Base-by-base conservation (phyloP, 768 basidiomycete species). In the Serendipita indica region DNA sequence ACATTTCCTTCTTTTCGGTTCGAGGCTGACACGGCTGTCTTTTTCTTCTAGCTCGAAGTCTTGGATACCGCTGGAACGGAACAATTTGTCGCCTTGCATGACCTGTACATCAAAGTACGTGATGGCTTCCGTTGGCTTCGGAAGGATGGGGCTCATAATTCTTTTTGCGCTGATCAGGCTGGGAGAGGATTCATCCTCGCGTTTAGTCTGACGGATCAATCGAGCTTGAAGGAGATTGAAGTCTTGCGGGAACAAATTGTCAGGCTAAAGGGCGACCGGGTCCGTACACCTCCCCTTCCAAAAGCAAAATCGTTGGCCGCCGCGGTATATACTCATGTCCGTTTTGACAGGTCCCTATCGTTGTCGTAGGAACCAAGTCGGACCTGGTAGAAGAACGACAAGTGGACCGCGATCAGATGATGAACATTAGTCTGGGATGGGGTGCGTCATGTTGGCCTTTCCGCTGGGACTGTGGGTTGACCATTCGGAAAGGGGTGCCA, bases 21-120 rank as follows among this genome's bases (percentile, higher is more conserved):
- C 18, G 35, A 39, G 18, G 41, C 41, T 43, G n/a, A 43, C 16
- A 43, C 16, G 18, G 2, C 16, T n/a, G 5, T 43, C 27, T 43
- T 25, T 43, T n/a, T 33, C 45, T 62, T 45, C 49, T 64, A 89
- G 87, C 78, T 89, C 57, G 84, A 89, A 67, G 80, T 89, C 57
- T 69, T 88, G 59, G 87, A 89, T 67, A 89, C 87, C 10, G 87
- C 87, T 22, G 87, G 87, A 12, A 82, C 84, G n/a, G 87, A 89
- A 64, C 87, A 89, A 68, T 89, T 89, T 68, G 84, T 76, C 14
- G 82, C 83, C 6, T 72, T 89, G 57, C 87, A 86, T 62, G 87
- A 89, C 69, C 73, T 84, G 6, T 88, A 88, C 66, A 88, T 89
- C 67, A 82, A 60, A 28, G 59, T 60, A 2, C 7, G 41, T n/a